phyloP scores from a whole-genome alignment of 2,329 filamentous ascomycete species.

The Chaetomiaceae sp. region DNA sequence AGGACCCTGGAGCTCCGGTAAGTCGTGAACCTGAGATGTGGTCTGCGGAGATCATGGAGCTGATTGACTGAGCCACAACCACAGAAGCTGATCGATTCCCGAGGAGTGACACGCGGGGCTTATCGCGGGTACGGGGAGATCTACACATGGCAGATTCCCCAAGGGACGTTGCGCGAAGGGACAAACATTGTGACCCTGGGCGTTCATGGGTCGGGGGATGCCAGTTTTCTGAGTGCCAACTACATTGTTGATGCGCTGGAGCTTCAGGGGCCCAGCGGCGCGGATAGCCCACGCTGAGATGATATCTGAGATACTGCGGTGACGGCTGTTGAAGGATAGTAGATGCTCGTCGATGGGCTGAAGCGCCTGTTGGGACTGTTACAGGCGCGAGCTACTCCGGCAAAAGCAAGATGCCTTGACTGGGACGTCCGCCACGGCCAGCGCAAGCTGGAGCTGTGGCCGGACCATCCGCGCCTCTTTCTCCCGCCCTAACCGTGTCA shows the following conservation, averaged over 20 bases:
- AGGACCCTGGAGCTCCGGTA: constrained; percentile 31
- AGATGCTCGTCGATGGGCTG: too few species aligned
- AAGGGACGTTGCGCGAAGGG: constrained; percentile 46
- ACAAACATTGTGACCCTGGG: constrained; percentile 51
- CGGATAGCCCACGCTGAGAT: neutral
- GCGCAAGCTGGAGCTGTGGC: constrained; percentile 47
- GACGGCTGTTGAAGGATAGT: too few species aligned
- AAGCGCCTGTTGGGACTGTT: too few species aligned
- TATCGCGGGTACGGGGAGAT: constrained; percentile 55
- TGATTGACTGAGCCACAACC: too few species aligned
- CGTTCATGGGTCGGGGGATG: constrained; percentile 39
- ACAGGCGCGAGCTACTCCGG: constrained; percentile 7
- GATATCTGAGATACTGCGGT: too few species aligned
- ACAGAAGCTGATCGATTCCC: constrained; percentile 49
- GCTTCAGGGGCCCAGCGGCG: neutral
- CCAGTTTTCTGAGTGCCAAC: neutral
- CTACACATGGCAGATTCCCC: constrained; percentile 49
- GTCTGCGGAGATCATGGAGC: neutral
- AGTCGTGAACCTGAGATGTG: constrained; percentile 29
- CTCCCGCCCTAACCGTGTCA: constrained; percentile 49
- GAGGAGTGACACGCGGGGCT: constrained; percentile 39
- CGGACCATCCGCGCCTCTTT: constrained; percentile 35
- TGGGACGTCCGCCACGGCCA: constrained; percentile 55
- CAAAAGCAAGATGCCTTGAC: constrained; percentile 57
- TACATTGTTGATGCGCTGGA: neutral